Conservation (phyloP, 371 early-diverging fungal species). For the Mucor ambiguus region DNA sequence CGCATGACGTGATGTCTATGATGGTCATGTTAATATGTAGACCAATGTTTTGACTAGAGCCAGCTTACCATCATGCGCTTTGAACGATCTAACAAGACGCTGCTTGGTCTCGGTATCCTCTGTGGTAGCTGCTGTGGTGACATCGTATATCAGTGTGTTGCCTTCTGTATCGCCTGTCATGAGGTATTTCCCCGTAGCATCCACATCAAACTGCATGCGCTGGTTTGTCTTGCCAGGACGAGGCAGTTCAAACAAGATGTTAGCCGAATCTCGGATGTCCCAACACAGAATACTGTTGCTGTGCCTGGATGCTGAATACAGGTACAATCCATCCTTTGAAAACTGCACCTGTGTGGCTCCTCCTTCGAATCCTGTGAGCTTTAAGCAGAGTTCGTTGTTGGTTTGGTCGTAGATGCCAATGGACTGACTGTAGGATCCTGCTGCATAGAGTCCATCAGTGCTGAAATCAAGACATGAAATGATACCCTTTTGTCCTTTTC, state of each 20-base stretch:
- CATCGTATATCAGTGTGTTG: slow-evolving; percentile 50
- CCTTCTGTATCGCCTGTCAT: slow-evolving; percentile 63
- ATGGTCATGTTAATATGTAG: neutral
- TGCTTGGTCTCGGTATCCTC: slow-evolving; percentile 14
- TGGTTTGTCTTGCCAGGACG: slow-evolving; percentile 68
- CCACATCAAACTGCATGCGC: slow-evolving; percentile 69
- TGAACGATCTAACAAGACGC: slow-evolving; percentile 7
- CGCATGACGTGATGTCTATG: slow-evolving; percentile 57
- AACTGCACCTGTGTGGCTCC: slow-evolving; percentile 60
- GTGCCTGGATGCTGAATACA: slow-evolving; percentile 66
- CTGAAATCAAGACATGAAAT: slow-evolving; percentile 69
- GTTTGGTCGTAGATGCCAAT: slow-evolving; percentile 69
- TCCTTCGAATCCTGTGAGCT: slow-evolving; percentile 47
- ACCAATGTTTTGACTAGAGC: neutral
- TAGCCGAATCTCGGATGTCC: slow-evolving; percentile 73
- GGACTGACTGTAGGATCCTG: slow-evolving; percentile 65
- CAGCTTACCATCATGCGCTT: slow-evolving; percentile 32
- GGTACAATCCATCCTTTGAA: slow-evolving; percentile 59
- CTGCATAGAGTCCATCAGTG: slow-evolving; percentile 72
- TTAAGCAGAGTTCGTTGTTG: slow-evolving; percentile 54
- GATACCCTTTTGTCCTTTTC: slow-evolving; percentile 70
- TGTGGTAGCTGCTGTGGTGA: slow-evolving; percentile 22
- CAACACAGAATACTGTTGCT: slow-evolving; percentile 60
- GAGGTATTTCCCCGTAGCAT: slow-evolving; percentile 56
- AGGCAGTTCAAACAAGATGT: slow-evolving; percentile 51